phyloP scores from a whole-genome alignment of 768 basidiomycete species.

The Lentinula guzmanii region DNA sequence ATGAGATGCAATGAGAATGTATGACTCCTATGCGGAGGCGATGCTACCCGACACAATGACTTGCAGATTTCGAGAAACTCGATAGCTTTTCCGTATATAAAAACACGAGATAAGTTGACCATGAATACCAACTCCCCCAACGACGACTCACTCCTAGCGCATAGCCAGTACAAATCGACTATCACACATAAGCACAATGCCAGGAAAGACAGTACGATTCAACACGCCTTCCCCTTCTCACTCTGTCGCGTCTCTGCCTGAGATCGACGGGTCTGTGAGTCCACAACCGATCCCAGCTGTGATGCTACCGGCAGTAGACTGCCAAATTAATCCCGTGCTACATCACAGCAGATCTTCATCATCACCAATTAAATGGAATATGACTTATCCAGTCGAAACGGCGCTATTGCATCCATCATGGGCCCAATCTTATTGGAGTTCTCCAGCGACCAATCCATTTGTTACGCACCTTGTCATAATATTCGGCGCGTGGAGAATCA shows the following conservation, averaged over 20 bases:
- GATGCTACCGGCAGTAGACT: slow-evolving; percentile 2
- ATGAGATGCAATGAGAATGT: background rate
- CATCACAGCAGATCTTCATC: background rate
- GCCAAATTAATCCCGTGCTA: slow-evolving; percentile 8
- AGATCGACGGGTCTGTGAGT: slow-evolving; percentile 13
- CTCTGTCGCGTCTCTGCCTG: slow-evolving; percentile 13
- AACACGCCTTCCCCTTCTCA: slow-evolving; percentile 14
- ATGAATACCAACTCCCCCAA: background rate
- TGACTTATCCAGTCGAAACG: slow-evolving; percentile 9
- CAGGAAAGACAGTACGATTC: slow-evolving; percentile 9
- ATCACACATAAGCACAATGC: background rate
- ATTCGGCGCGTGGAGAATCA: slow-evolving; percentile 2
- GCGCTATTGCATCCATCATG: slow-evolving; percentile 1
- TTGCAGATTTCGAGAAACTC: background rate
- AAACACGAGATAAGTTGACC: background rate
- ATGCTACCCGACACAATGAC: slow-evolving; percentile 2
- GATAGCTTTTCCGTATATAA: slow-evolving; percentile 1
- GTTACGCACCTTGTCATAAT: slow-evolving; percentile 3
- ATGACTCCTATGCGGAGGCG: slow-evolving; percentile 6
- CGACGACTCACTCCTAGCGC: background rate
- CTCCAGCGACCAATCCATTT: slow-evolving; percentile 6
- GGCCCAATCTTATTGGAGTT: background rate
- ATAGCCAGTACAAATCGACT: background rate
- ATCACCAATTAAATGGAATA: slow-evolving; percentile 10
- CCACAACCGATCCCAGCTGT: slow-evolving; percentile 8